Base-by-base conservation (phyloP, 2,329 filamentous ascomycete genomes). In the Leptographium wingfieldii region DNA sequence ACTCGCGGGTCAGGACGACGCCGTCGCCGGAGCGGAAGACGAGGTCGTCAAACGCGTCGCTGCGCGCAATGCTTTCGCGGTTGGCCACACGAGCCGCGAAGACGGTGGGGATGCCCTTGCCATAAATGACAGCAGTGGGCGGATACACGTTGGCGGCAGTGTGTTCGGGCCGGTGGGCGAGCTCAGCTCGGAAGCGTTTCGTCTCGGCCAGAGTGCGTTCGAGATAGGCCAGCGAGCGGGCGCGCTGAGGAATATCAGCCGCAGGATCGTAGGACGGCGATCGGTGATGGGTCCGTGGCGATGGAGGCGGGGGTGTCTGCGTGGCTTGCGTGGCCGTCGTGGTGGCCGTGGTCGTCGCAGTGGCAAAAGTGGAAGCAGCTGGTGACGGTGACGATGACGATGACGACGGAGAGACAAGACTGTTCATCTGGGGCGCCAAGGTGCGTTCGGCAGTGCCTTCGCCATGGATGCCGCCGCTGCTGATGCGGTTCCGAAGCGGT, bases 11-110 rank as follows among this genome's bases (percentile, higher is more conserved):
- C 7, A 96, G 79, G 59, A 92, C 90, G 0, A 97, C 92, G 0
- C 92, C 92, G 69, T 97, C 92, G 2, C 92, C 91, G 27, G 86
- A 86, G 0, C 88, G 87, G 73, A 96, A 96, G 0, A 90, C 82
- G 2, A 97, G 77, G 66, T 95, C 86, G 65, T 95, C 90, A 69
- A 95, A 96, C 0, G 84, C 86, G 70, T 95, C 90, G 0, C 83
- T 76, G 62, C 84, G 83, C 56, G 84, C 81, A 65, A 96, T 96
- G 0, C 80, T 84, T 59, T 92, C 90, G 3, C 80, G 77, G 2
- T 83, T 83, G 16, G 80, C 74, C 0, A 97, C 90, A 53, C 86
- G 84, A 0, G 89, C 90, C 0, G 87, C 90, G 68, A 85, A 90
- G 0, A 95, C 88, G 0, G 92, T 96, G 0, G 92, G 92, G 0